These are phyloP conservation scores for Fusarium lateritium DNA, from an alignment of 2,329 filamentous ascomycete genomes.

Conservation along the genomic window DNA sequence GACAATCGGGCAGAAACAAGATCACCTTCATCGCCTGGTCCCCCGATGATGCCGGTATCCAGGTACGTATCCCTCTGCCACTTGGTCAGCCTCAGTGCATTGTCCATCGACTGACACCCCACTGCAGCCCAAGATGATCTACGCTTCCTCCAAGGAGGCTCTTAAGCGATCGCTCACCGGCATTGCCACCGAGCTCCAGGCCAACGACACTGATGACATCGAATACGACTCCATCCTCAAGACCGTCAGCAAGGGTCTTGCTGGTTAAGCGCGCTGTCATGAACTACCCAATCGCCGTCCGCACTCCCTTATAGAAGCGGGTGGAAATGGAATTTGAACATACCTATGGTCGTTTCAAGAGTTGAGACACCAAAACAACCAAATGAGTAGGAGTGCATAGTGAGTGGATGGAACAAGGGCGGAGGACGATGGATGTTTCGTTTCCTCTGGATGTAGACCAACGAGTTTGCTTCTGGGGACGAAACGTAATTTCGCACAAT, in stretches of 20 bases:
- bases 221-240: slow-evolving; percentile 81
- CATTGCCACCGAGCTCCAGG: slow-evolving; percentile 83
- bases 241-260: slow-evolving; percentile 74
- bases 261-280: slow-evolving; percentile 57
- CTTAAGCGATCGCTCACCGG: slow-evolving; percentile 85
- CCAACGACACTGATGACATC: slow-evolving; percentile 87
- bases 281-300: slow-evolving; percentile 26
- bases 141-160: slow-evolving; percentile 89
- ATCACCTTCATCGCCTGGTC: slow-evolving; percentile 85
- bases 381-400: slow-evolving; percentile 49
- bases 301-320: slow-evolving; percentile 40
- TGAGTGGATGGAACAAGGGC: slow-evolving; percentile 35
- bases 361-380: slow-evolving; percentile 46
- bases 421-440: slow-evolving; percentile 40
- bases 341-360: slow-evolving; percentile 49
- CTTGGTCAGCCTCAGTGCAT: slow-evolving; percentile 68
- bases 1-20: slow-evolving; percentile 72
- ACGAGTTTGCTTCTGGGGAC: slow-evolving; percentile 45
- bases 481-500: slow-evolving; percentile 50
- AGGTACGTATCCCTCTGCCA: slow-evolving; percentile 74
- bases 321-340: slow-evolving; percentile 46
- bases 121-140: slow-evolving; percentile 86
- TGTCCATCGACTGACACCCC: slow-evolving; percentile 23
- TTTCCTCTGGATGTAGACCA: slow-evolving; percentile 35
- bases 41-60: slow-evolving; percentile 83